These are phyloP conservation scores for Aspergillus mulundensis DNA, from an alignment of 495 filamentous ascomycete genomes.

Conservation along the genomic window DNA sequence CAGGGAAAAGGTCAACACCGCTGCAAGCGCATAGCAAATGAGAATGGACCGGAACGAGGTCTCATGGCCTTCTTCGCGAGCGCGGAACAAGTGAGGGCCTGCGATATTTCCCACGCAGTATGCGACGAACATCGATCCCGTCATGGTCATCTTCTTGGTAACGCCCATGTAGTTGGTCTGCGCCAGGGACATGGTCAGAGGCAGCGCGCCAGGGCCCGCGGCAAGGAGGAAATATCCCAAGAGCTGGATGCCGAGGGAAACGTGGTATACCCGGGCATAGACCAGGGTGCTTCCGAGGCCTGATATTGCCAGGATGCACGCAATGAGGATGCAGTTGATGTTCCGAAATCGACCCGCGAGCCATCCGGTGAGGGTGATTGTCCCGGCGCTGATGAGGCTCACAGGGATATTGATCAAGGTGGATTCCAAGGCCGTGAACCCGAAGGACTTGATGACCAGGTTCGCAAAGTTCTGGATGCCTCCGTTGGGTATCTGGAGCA, in stretches of 20 bases:
- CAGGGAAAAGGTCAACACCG: slow-evolving; percentile 34
- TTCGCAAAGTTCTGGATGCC: slow-evolving; percentile 45
- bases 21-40: slow-evolving; percentile 47
- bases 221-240: slow-evolving; percentile 57
- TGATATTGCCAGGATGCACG: slow-evolving; percentile 24
- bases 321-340: slow-evolving; percentile 31
- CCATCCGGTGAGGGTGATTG: slow-evolving; percentile 36
- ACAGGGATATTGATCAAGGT: slow-evolving; percentile 42
- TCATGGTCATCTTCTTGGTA: slow-evolving; percentile 59
- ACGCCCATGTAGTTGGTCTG: slow-evolving; percentile 60
- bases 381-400: slow-evolving; percentile 36
- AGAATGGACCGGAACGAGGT: slow-evolving; percentile 50
- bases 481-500: slow-evolving; percentile 43
- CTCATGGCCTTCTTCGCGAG: slow-evolving; percentile 30
- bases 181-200: slow-evolving; percentile 52
- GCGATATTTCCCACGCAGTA: slow-evolving; percentile 41
- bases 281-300: slow-evolving; percentile 59
- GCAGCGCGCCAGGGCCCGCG: slow-evolving; percentile 51
- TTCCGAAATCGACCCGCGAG: slow-evolving; percentile 30
- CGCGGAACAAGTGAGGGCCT: slow-evolving; percentile 37
- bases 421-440: slow-evolving; percentile 38
- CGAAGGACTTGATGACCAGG: slow-evolving; percentile 42
- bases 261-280: slow-evolving; percentile 48
- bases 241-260: slow-evolving; percentile 48
- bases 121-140: slow-evolving; percentile 39